Conservation (phyloP, 495 filamentous ascomycete genomes). For the Massariosphaeria phaeospora region DNA sequence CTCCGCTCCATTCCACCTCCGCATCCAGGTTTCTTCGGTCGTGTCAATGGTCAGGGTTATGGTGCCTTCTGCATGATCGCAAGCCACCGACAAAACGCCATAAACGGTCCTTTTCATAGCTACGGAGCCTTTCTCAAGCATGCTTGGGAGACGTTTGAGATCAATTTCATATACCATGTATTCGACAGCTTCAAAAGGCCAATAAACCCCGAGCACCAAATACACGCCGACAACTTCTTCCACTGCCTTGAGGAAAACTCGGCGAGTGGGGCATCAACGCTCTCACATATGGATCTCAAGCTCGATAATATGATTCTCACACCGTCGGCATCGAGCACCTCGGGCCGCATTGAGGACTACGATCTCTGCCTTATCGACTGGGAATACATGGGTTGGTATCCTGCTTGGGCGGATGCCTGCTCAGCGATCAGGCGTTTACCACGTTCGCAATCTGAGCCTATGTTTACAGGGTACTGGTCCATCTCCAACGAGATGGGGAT, state of each 20-base stretch:
- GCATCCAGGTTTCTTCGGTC: not conserved
- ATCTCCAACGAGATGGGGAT: not conserved
- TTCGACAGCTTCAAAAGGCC: not conserved
- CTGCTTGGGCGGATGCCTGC: conserved; percentile 38
- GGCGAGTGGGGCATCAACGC: not conserved
- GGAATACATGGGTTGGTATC: not conserved
- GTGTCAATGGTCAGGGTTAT: not conserved
- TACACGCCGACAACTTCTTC: not conserved
- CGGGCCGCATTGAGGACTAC: conserved; percentile 1
- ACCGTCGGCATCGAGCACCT: not conserved
- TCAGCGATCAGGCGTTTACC: too few species aligned
- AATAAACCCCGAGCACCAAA: not conserved
- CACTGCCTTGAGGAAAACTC: not conserved
- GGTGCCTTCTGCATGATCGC: not conserved
- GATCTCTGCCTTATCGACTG: not conserved
- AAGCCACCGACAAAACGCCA: not conserved
- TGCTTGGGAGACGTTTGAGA: not conserved
- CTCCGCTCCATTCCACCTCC: conserved; percentile 6
- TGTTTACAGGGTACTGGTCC: not conserved
- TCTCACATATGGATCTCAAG: conserved; percentile 1
- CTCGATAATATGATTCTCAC: conserved; percentile 4
- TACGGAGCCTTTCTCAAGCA: not conserved
- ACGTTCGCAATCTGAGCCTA: too few species aligned
- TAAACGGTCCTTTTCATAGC: not conserved
- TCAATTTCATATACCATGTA: too few species aligned